Conservation (phyloP, 2,329 filamentous ascomycete species). For the Sporothrix brunneoviolacea region DNA sequence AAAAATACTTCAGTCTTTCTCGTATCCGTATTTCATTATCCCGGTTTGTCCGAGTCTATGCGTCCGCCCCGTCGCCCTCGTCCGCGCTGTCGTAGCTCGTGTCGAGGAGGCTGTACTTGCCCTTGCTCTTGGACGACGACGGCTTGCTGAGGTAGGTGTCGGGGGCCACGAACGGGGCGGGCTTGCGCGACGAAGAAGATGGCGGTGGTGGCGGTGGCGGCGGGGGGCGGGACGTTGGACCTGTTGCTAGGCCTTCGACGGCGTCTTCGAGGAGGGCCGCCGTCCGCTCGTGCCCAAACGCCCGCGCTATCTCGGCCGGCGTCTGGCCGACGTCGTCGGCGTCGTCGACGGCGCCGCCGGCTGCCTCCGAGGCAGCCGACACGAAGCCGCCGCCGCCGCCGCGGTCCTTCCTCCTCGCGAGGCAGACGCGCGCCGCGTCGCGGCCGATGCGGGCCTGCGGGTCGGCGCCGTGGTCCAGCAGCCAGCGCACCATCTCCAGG, state of each 20-base stretch:
- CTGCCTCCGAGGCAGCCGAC: not conserved
- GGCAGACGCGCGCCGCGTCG: not conserved
- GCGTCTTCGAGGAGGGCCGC: constrained; percentile 1
- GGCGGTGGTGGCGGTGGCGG: not conserved
- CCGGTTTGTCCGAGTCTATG: too few species aligned
- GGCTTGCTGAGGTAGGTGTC: not conserved
- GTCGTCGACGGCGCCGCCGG: not conserved
- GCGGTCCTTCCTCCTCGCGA: not conserved
- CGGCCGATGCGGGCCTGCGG: constrained; percentile 4
- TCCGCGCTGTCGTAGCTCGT: not conserved
- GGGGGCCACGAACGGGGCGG: not conserved
- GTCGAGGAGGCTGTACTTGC: not conserved
- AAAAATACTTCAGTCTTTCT: too few species aligned
- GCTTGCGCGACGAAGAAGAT: too few species aligned
- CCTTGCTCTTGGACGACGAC: not conserved
- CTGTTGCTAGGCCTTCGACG: not conserved
- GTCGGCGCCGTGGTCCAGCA: constrained; percentile 8
- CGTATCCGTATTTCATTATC: too few species aligned
- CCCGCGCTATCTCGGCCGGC: constrained; percentile 3
- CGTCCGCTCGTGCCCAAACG: constrained; percentile 1
- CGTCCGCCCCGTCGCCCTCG: not conserved
- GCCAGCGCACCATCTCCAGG: constrained; percentile 4
- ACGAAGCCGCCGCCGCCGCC: not conserved
- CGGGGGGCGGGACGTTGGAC: not conserved
- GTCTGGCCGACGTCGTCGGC: not conserved